Conservation (phyloP, 2,329 filamentous ascomycete species). For the Nigrospora osmanthi region DNA sequence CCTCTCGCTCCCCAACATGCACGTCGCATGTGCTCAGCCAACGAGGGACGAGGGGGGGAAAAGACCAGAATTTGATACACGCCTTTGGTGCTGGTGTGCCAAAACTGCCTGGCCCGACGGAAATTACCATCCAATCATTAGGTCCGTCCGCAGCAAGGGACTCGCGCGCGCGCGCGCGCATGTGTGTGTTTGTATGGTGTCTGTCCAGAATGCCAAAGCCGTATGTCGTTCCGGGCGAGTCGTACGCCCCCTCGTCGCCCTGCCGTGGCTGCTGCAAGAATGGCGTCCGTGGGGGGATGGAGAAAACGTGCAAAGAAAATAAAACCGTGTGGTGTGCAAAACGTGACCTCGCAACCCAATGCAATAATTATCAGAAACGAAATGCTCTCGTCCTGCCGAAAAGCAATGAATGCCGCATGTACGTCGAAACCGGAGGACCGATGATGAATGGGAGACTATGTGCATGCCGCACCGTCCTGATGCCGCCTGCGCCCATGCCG, state of each 20-base stretch:
- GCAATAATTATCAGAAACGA: constrained; percentile 39
- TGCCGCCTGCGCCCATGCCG: too few species aligned
- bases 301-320: constrained; percentile 12
- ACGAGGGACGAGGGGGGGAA: too few species aligned
- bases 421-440: neutral
- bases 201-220: too few species aligned
- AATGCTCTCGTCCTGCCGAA: constrained; percentile 20
- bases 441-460: too few species aligned
- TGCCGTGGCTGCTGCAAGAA: neutral
- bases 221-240: too few species aligned
- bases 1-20: too few species aligned
- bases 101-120: neutral
- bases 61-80: constrained; percentile 1
- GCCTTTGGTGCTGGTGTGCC: neutral
- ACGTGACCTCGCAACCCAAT: constrained; percentile 30
- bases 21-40: too few species aligned
- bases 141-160: constrained; percentile 1
- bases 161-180: too few species aligned
- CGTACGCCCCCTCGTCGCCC: too few species aligned
- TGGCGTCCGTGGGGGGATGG: constrained; percentile 1
- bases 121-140: neutral
- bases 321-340: constrained; percentile 14
- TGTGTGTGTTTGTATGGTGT: too few species aligned
- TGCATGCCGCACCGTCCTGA: too few species aligned
- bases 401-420: neutral